Evolutionary conservation across 1,284 basidiomycete species (phyloP), one percentile per base, ranked within the genome.

Genomic region (Puccinia hordei): DNA sequence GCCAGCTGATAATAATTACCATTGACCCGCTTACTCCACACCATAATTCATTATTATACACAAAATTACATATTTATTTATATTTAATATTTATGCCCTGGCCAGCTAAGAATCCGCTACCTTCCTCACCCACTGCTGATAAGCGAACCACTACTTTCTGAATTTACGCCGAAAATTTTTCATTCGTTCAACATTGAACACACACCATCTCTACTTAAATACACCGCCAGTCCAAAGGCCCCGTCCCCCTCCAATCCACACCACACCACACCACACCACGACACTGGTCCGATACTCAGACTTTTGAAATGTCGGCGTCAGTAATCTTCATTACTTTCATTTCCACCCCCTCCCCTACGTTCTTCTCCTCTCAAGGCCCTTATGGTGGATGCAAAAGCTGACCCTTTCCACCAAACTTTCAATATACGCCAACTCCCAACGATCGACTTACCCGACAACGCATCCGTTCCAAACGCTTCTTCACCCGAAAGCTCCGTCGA

Each of bases 251-350:
- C 49, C 49, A 15, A 51, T 51, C 49, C 49, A 19, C 49, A 15
- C 49, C 53, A 55, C n/a, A 13, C 2, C 30, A 4, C 8, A 63
- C 15, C n/a, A n/a, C n/a, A n/a, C n/a, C n/a, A n/a, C 24, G 5
- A 15, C 19, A 22, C 35, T 63, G 61, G 22, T 30, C 35, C 24
- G 27, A 51, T 72, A n/a, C 24, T 6, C n/a, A 49, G 24, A 3
- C 27, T 46, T 9, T 19, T 59, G 66, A 15, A 10, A 76, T 76
- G 74, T 76, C 74, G 30, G 61, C 61, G 74, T 76, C 19, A 76
- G 74, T 76, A 22, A 27, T 17, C 35, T 69, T 33, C n/a, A n/a
- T n/a, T n/a, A 6, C 10, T 44, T 51, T 51, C 17, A 8, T 35
- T 44, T 69, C 15, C 24, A 46, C n/a, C 17, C 44, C 38, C 27